A percentile compares a stretch with the other conserved stretches of the same genome.
Evolutionary conservation across 176 grass and related monocot genomes (phyloP).

Genomic region (Ensete ventricosum): DNA sequence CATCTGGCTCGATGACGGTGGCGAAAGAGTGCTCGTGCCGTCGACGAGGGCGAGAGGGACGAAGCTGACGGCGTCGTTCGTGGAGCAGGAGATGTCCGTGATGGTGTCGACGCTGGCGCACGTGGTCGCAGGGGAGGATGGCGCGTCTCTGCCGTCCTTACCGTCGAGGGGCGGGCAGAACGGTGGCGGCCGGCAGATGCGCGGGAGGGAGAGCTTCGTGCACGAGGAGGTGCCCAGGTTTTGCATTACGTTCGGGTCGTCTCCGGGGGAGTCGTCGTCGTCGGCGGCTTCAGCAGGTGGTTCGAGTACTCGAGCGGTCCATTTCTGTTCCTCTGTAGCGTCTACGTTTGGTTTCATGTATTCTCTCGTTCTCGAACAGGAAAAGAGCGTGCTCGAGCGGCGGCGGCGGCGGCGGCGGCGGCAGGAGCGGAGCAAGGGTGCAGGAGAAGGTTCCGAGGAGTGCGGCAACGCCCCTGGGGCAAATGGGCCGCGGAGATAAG

Average conservation of each 20-base stretch:
- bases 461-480: constrained; percentile 65
- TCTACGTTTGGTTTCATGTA: too few species aligned
- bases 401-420: not conserved
- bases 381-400: not conserved
- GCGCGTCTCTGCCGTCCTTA: not conserved
- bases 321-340: not conserved
- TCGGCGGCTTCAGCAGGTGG: not conserved
- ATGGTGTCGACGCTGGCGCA: constrained; percentile 61
- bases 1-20: too few species aligned
- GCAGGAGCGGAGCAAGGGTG: not conserved
- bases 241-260: not conserved
- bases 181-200: not conserved
- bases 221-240: not conserved
- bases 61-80: not conserved
- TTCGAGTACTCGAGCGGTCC: not conserved
- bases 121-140: constrained; percentile 38
- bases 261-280: not conserved
- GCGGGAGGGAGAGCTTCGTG: constrained; percentile 12
- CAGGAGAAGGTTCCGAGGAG: constrained; percentile 53
- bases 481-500: constrained; percentile 94
- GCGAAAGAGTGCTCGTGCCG: not conserved
- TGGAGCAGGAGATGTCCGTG: constrained; percentile 45
- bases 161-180: not conserved
- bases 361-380: too few species aligned
- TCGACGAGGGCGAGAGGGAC: not conserved